Percentiles rank a stretch among this genome's conserved stretches.
Conservation (phyloP, 2,329 filamentous ascomycete species). For the Aspergillus latus region DNA sequence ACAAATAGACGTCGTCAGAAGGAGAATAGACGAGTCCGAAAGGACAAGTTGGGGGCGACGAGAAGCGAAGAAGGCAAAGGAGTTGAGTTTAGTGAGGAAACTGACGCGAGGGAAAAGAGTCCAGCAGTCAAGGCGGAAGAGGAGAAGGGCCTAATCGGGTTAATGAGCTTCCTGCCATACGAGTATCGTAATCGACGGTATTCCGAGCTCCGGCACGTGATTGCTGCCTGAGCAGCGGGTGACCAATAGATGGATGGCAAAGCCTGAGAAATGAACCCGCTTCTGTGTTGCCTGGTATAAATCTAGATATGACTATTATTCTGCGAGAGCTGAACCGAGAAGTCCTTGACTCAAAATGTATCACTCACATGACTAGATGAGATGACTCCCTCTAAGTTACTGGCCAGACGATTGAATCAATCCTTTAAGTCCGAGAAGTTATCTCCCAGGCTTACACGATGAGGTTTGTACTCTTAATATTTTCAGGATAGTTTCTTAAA, state of each 20-base stretch:
- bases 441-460: too few relatives aligned
- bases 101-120: constrained; percentile 18
- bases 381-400: background rate
- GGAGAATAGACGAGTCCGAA: constrained; percentile 17
- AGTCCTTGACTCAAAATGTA: background rate
- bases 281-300: background rate
- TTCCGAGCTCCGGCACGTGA: constrained; percentile 6
- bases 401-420: background rate
- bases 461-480: too few relatives aligned
- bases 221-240: constrained; percentile 1
- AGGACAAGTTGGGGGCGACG: constrained; percentile 2
- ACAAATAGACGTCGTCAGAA: constrained; percentile 18
- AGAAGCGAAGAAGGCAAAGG: constrained; percentile 5
- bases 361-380: background rate
- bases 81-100: constrained; percentile 11
- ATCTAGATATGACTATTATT: background rate
- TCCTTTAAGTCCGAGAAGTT: background rate
- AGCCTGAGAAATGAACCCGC: background rate
- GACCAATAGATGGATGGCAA: background rate
- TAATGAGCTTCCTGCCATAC: background rate
- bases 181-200: background rate
- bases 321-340: background rate
- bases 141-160: background rate
- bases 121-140: background rate
- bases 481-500: background rate